Conservation (phyloP, 768 basidiomycete genomes). For the Serendipita vermifera region DNA sequence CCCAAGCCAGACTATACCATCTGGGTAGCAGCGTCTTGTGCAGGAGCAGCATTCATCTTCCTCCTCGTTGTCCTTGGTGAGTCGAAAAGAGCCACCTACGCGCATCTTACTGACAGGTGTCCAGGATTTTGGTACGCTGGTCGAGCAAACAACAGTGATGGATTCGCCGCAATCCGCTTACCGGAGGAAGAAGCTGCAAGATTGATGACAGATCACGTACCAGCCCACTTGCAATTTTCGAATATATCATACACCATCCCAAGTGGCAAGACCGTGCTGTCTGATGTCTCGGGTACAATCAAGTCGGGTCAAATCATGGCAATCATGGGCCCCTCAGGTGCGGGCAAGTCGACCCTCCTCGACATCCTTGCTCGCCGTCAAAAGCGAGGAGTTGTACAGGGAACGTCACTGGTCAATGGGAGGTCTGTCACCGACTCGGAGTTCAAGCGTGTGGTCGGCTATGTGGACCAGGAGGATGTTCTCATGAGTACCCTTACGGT, state of each 20-base stretch:
- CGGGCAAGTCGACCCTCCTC: constrained; percentile 91
- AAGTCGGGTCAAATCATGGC: constrained; percentile 86
- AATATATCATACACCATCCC: constrained; percentile 63
- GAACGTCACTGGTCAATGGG: constrained; percentile 76
- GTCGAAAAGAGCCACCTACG: constrained; percentile 11
- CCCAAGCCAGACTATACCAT: constrained; percentile 68
- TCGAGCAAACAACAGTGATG: constrained; percentile 49
- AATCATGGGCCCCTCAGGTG: constrained; percentile 94
- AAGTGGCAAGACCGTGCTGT: constrained; percentile 53
- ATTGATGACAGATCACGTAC: constrained; percentile 89
- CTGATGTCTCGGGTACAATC: constrained; percentile 67
- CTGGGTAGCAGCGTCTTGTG: constrained; percentile 77
- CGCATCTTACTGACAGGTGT: neutral
- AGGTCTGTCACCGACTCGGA: constrained; percentile 55
- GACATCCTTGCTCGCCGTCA: constrained; percentile 88
- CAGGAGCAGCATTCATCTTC: constrained; percentile 63
- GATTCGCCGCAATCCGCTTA: constrained; percentile 58
- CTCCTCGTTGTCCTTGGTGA: constrained; percentile 49
- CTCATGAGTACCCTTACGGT: constrained; percentile 95
- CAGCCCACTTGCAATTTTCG: constrained; percentile 85
- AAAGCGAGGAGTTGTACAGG: constrained; percentile 66
- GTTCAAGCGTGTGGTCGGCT: constrained; percentile 81
- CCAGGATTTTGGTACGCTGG: constrained; percentile 87
- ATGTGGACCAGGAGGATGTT: constrained; percentile 97
- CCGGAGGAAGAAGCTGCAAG: constrained; percentile 71